phyloP scores from a whole-genome alignment of 2,329 filamentous ascomycete genomes.

The Fusarium miscanthi region DNA sequence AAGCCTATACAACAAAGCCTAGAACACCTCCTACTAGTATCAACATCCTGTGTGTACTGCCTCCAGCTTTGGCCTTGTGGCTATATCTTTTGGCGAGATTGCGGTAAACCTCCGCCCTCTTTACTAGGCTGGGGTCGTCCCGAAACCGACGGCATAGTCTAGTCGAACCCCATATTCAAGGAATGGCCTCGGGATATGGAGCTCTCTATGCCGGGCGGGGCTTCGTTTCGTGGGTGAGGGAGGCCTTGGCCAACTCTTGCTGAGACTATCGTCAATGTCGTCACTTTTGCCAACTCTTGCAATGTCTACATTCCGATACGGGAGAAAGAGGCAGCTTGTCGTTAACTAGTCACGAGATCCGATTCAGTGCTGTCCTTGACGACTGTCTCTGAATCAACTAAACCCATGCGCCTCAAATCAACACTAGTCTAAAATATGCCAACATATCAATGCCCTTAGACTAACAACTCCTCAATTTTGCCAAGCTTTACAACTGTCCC shows the following conservation, averaged over 20 bases:
- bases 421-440: not conserved
- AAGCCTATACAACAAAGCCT: conserved; percentile 9
- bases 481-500: conserved; percentile 13
- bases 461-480: not conserved
- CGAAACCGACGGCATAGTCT: conserved; percentile 13
- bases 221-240: not conserved
- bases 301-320: not conserved
- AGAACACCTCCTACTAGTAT: not conserved
- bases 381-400: not conserved
- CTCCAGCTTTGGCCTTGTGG: conserved; percentile 6
- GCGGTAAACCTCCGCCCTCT: conserved; percentile 17
- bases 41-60: not conserved
- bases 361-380: not conserved
- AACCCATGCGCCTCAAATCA: not conserved
- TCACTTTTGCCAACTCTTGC: conserved; percentile 24
- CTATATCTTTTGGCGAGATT: conserved; percentile 23
- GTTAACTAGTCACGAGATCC: not conserved
- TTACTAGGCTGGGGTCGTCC: conserved; percentile 11
- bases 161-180: conserved; percentile 11
- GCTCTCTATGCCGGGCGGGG: conserved; percentile 25
- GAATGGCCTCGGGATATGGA: conserved; percentile 30
- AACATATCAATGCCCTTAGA: not conserved
- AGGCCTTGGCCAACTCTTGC: conserved; percentile 1
- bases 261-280: conserved; percentile 23
- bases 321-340: conserved; percentile 12